phyloP scores from a whole-genome alignment of 208 protist species.

The Entamoeba histolytica region DNA sequence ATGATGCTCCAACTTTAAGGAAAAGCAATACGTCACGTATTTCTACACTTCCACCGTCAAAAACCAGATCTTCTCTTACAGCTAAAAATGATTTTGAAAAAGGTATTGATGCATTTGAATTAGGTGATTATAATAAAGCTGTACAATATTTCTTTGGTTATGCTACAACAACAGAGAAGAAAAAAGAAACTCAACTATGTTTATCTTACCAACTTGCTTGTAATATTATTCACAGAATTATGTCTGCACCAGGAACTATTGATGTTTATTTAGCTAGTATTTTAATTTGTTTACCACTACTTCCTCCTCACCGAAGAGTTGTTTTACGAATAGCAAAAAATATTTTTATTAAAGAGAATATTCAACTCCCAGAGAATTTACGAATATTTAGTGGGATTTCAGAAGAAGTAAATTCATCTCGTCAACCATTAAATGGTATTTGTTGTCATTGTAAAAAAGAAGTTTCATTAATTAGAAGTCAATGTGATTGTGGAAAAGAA shows the following conservation, averaged over 20 bases:
- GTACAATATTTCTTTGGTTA: background rate
- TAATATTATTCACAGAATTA: background rate
- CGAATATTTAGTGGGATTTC: background rate
- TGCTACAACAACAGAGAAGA: background rate
- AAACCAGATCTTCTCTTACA: background rate
- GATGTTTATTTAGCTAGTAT: background rate
- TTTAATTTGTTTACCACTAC: background rate
- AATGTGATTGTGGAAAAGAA: background rate
- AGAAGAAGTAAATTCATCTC: background rate
- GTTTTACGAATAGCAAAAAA: background rate
- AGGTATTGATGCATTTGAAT: background rate
- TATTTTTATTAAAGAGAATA: background rate
- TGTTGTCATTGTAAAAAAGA: background rate
- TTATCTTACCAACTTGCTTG: background rate
- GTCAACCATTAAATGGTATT: background rate
- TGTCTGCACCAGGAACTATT: background rate
- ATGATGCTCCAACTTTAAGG: background rate
- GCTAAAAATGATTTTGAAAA: background rate
- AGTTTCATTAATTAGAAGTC: background rate
- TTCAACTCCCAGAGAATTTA: background rate
- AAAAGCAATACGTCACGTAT: background rate
- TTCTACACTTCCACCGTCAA: background rate
- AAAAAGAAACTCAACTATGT: background rate
- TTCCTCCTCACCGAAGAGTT: background rate
- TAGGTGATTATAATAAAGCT: background rate